phyloP scores from a whole-genome alignment of 345 rosid genomes.

The Luvunga scandens region DNA sequence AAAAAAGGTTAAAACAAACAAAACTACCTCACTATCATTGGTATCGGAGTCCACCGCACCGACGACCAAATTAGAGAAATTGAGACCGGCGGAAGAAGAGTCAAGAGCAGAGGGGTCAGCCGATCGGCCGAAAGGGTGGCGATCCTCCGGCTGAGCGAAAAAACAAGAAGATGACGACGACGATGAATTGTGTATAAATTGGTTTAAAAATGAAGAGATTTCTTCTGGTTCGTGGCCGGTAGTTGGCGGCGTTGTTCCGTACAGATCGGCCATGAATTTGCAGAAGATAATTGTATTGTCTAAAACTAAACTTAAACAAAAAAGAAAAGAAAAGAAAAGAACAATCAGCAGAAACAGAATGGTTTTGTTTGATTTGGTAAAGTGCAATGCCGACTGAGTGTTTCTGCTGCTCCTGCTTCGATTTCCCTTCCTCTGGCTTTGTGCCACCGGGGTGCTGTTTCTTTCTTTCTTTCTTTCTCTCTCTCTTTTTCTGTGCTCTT shows the following conservation, averaged over 20 bases:
- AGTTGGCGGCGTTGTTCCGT: slow-evolving; percentile 37
- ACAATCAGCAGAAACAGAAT: not conserved
- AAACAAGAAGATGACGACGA: slow-evolving; percentile 28
- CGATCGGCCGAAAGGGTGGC: slow-evolving; percentile 19
- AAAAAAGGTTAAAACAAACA: not conserved
- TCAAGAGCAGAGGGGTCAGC: slow-evolving; percentile 8
- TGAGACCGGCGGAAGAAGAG: slow-evolving; percentile 11
- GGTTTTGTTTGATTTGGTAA: not conserved
- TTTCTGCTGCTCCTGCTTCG: not conserved
- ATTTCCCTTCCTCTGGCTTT: slow-evolving; percentile 1
- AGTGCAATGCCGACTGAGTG: not conserved
- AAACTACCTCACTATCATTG: slow-evolving; percentile 45
- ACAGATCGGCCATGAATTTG: slow-evolving; percentile 53
- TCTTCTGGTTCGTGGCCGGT: slow-evolving; percentile 42
- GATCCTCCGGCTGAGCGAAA: slow-evolving; percentile 19
- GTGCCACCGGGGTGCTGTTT: slow-evolving; percentile 4
- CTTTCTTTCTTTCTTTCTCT: not conserved
- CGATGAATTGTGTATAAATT: slow-evolving; percentile 38
- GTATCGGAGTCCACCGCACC: slow-evolving; percentile 11
- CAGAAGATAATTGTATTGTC: not conserved
- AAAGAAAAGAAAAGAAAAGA: not conserved
- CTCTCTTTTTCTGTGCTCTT: slow-evolving; percentile 17
- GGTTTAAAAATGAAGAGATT: slow-evolving; percentile 44
- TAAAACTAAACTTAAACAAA: not conserved
- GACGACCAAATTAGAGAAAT: slow-evolving; percentile 19